phyloP scores from a whole-genome alignment of 2,329 filamentous ascomycete genomes.

The Apiospora rasikravindrae region DNA sequence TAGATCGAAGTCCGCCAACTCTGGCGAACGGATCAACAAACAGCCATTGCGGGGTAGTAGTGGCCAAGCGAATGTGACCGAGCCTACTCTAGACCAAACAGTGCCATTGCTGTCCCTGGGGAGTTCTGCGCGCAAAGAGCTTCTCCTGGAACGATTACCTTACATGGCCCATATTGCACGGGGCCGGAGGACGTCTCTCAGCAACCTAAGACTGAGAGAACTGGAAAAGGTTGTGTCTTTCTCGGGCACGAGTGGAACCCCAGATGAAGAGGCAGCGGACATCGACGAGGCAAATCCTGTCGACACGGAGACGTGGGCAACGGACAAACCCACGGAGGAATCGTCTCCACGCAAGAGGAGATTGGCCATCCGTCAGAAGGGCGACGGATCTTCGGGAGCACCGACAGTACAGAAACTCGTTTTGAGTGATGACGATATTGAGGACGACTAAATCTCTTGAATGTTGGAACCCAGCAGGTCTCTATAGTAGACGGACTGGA shows the following conservation, averaged over 20 bases:
- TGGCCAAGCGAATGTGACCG: conserved; percentile 31
- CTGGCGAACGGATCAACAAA: conserved; percentile 28
- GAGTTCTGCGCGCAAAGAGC: conserved; percentile 70
- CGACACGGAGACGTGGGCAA: conserved; percentile 61
- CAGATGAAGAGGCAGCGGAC: conserved; percentile 38
- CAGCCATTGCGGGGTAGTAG: conserved; percentile 29
- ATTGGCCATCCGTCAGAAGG: conserved; percentile 42
- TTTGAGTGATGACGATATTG: conserved; percentile 84
- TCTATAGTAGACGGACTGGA: background rate
- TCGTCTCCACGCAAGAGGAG: conserved; percentile 54
- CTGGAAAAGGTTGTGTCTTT: conserved; percentile 71
- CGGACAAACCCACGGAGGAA: conserved; percentile 64
- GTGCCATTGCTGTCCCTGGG: conserved; percentile 62
- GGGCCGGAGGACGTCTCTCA: conserved; percentile 32
- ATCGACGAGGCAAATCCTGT: conserved; percentile 47
- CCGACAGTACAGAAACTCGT: conserved; percentile 68
- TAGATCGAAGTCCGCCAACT: conserved; percentile 44
- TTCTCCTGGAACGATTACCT: conserved; percentile 84
- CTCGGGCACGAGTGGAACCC: conserved; percentile 55
- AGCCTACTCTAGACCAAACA: conserved; percentile 30
- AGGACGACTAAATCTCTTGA: conserved; percentile 57
- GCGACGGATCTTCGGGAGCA: conserved; percentile 31
- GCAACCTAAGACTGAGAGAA: conserved; percentile 33
- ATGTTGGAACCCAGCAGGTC: background rate
- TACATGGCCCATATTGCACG: conserved; percentile 76